Percentiles rank a stretch among this genome's conserved stretches.
These are phyloP conservation scores for Lasiosphaeria hispida DNA, from an alignment of 495 filamentous ascomycete species.

Conservation along the genomic window DNA sequence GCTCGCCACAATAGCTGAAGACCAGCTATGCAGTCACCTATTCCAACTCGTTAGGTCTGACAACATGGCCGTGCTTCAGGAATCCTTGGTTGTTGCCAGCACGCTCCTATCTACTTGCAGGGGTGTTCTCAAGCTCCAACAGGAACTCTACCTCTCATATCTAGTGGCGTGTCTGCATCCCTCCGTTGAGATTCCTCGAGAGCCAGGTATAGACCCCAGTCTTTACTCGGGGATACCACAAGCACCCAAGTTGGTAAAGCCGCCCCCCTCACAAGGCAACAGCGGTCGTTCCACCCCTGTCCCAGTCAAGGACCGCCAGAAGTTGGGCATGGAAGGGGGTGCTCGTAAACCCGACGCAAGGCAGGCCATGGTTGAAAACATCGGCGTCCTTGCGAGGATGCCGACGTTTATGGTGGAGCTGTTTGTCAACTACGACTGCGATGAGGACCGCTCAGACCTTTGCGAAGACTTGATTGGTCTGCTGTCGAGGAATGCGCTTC, in stretches of 20 bases:
- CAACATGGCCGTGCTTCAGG: conserved; percentile 87
- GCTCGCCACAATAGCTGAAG: conserved; percentile 82
- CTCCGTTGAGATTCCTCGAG: conserved; percentile 83
- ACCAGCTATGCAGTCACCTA: conserved; percentile 89
- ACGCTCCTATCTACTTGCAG: conserved; percentile 90
- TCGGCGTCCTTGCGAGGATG: conserved; percentile 86
- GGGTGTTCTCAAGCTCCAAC: conserved; percentile 90
- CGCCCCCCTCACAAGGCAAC: conserved; percentile 67
- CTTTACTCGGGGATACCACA: conserved; percentile 94
- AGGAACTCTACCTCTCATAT: conserved; percentile 95
- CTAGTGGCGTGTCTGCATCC: conserved; percentile 92
- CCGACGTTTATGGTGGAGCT: conserved; percentile 92
- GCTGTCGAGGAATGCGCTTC: conserved; percentile 89
- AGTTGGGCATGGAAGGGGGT: conserved; percentile 90
- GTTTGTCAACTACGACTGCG: conserved; percentile 98
- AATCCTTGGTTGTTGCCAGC: conserved; percentile 85
- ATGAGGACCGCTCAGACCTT: conserved; percentile 84
- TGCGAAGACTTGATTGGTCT: conserved; percentile 95
- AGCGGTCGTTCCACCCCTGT: conserved; percentile 92
- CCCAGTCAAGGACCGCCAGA: conserved; percentile 88
- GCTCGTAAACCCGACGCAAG: conserved; percentile 87
- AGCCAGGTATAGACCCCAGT: conserved; percentile 84
- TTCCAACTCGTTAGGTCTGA: conserved; percentile 97
- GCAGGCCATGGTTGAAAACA: conserved; percentile 97
- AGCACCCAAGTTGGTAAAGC: conserved; percentile 80